Conservation (phyloP, 2,329 filamentous ascomycete species). For the Botrytis squamosa region DNA sequence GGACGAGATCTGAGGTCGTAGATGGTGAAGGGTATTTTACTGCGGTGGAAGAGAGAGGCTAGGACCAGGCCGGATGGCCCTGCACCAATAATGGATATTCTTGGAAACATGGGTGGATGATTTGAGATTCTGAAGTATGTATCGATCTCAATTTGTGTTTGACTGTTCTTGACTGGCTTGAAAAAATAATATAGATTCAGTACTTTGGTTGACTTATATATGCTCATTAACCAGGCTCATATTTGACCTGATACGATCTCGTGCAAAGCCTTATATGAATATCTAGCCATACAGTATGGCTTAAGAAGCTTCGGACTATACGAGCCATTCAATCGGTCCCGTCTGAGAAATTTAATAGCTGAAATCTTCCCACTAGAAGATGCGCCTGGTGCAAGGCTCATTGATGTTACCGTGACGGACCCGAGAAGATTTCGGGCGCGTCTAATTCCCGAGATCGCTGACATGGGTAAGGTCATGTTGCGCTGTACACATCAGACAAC, state of each 20-base stretch:
- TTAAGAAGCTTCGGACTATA: background rate
- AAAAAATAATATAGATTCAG: background rate
- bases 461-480: background rate
- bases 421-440: background rate
- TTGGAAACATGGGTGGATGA: background rate
- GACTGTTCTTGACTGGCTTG: background rate
- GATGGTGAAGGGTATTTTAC: constrained; percentile 40
- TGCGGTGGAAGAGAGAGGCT: constrained; percentile 46
- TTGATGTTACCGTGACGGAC: background rate
- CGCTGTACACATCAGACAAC: background rate
- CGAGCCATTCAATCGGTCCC: background rate
- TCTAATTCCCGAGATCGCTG: background rate
- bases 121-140: background rate
- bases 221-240: background rate
- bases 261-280: background rate
- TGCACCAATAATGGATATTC: constrained; percentile 48
- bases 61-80: constrained; percentile 50
- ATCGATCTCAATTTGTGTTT: background rate
- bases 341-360: too few relatives aligned
- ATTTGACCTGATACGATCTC: background rate
- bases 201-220: background rate
- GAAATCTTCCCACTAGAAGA: too few relatives aligned
- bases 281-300: background rate
- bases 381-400: background rate
- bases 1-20: constrained; percentile 41